A percentile compares a stretch with the other conserved stretches of the same genome.
Evolutionary conservation across 805 yeast genomes (phyloP).

Genomic region (Pichia exigua): DNA sequence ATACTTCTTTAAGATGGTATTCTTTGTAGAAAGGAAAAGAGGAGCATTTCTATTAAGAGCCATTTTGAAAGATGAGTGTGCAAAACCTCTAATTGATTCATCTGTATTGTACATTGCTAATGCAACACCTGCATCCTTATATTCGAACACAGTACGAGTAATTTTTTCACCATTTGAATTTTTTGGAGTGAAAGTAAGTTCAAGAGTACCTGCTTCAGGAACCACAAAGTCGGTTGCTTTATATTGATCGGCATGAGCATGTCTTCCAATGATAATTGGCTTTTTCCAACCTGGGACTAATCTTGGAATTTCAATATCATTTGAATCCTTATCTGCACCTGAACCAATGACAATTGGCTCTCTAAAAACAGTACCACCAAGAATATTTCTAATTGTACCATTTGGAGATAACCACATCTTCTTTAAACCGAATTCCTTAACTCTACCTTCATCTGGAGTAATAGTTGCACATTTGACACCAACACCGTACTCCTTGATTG

Average conservation of each 20-base stretch:
- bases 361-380: slow-evolving; percentile 79
- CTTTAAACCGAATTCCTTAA: slow-evolving; percentile 61
- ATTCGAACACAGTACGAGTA: slow-evolving; percentile 50
- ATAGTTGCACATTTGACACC: slow-evolving; percentile 83
- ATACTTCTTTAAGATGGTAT: slow-evolving; percentile 73
- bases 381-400: slow-evolving; percentile 74
- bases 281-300: slow-evolving; percentile 74
- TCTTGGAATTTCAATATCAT: slow-evolving; percentile 54
- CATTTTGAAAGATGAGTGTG: slow-evolving; percentile 70
- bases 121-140: slow-evolving; percentile 64
- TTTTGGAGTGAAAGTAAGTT: slow-evolving; percentile 58
- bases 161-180: slow-evolving; percentile 41
- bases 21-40: slow-evolving; percentile 65
- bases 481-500: slow-evolving; percentile 66
- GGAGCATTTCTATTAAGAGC: slow-evolving; percentile 59
- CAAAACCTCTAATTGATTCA: slow-evolving; percentile 68
- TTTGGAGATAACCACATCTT: slow-evolving; percentile 85
- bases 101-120: slow-evolving; percentile 81
- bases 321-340: slow-evolving; percentile 17
- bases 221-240: slow-evolving; percentile 70
- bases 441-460: slow-evolving; percentile 78
- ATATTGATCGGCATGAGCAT: slow-evolving; percentile 79
- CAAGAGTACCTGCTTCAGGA: slow-evolving; percentile 59
- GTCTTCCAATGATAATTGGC: slow-evolving; percentile 81
- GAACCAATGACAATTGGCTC: slow-evolving; percentile 72